Conservation (phyloP, 495 filamentous ascomycete genomes). For the Aspergillus diversus region DNA sequence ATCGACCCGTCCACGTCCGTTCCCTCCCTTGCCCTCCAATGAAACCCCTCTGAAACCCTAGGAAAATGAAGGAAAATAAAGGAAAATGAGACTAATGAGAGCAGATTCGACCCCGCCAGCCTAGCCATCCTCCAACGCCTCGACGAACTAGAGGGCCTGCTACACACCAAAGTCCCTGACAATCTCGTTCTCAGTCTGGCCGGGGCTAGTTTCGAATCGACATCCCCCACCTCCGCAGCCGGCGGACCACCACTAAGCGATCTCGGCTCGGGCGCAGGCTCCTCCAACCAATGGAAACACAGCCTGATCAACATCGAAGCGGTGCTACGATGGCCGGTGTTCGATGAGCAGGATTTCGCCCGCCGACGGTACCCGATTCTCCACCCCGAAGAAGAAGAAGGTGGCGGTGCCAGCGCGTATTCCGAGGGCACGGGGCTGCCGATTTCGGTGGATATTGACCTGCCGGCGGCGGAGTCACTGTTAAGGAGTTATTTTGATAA, state of each 20-base stretch:
- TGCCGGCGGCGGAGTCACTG: not conserved
- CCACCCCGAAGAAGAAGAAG: not conserved
- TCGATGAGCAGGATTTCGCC: not conserved
- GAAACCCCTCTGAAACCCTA: too few species aligned
- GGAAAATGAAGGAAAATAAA: too few species aligned
- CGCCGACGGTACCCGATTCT: not conserved
- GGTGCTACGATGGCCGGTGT: not conserved
- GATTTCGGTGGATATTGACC: not conserved
- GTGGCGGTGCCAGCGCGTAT: not conserved
- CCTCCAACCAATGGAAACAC: not conserved
- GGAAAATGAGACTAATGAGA: not conserved
- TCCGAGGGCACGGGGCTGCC: not conserved
- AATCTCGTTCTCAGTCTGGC: not conserved
- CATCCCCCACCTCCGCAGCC: not conserved
- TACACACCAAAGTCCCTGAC: not conserved
- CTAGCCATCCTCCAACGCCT: not conserved
- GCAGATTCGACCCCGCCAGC: not conserved
- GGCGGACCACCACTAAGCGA: not conserved
- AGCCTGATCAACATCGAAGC: not conserved
- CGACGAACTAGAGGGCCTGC: not conserved
- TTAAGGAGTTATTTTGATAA: not conserved
- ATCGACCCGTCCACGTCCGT: not conserved
- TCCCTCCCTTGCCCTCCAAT: too few species aligned
- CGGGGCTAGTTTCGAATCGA: not conserved
- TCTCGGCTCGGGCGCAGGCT: not conserved